These are phyloP conservation scores for Fragaria nilgerrensis DNA, from an alignment of 306 rosid genomes.

Conservation along the genomic window DNA sequence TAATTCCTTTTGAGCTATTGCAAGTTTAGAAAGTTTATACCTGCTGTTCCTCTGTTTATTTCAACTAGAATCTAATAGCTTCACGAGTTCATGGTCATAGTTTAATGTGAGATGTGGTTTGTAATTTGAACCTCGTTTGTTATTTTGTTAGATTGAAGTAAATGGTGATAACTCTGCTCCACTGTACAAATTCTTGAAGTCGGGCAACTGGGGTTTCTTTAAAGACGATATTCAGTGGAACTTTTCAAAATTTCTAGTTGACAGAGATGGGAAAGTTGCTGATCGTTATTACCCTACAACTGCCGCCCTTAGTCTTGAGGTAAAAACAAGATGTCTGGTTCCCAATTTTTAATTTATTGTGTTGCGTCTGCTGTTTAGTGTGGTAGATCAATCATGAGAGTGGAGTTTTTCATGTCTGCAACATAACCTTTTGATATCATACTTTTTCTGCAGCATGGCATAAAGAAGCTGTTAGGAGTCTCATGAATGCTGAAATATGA, in stretches of 20 bases:
- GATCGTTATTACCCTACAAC: constrained; percentile 87
- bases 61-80: constrained; percentile 2
- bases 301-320: constrained; percentile 83
- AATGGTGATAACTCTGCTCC: constrained; percentile 69
- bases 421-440: background rate
- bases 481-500: constrained; percentile 25
- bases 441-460: constrained; percentile 47
- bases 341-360: background rate
- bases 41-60: background rate
- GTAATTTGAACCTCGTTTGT: background rate
- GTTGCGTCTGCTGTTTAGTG: background rate
- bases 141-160: constrained; percentile 62
- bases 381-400: background rate
- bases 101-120: constrained; percentile 3
- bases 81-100: background rate
- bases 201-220: constrained; percentile 74
- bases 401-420: background rate
- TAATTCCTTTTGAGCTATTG: background rate
- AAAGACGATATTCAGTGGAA: constrained; percentile 89
- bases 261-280: constrained; percentile 65
- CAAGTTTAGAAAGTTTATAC: background rate
- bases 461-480: constrained; percentile 51
- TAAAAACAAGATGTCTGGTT: constrained; percentile 24
- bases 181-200: constrained; percentile 68
- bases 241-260: constrained; percentile 74